Conservation (phyloP, 106 monocot genomes). For the Agapanthus africanus region DNA sequence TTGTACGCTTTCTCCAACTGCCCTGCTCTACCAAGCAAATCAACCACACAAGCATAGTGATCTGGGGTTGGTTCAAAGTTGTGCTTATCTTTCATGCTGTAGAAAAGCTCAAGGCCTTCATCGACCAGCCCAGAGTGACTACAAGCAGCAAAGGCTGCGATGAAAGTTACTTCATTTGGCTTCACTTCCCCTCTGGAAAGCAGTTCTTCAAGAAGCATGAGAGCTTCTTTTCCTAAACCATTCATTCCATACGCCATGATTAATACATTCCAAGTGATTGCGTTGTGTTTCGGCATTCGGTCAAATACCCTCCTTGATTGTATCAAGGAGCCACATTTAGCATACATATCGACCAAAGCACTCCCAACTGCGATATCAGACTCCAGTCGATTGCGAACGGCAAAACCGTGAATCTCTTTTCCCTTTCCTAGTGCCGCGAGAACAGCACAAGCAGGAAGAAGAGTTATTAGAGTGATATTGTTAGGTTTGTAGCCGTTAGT, state of each 20-base stretch:
- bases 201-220: slow-evolving; percentile 54
- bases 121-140: slow-evolving; percentile 89
- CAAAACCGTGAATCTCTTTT: slow-evolving; percentile 83
- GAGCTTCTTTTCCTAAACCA: slow-evolving; percentile 58
- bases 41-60: slow-evolving; percentile 76
- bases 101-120: slow-evolving; percentile 55
- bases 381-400: slow-evolving; percentile 36
- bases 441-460: slow-evolving; percentile 74
- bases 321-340: slow-evolving; percentile 65
- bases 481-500: slow-evolving; percentile 27
- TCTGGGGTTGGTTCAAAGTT: slow-evolving; percentile 45
- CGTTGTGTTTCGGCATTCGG: slow-evolving; percentile 53
- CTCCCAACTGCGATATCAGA: slow-evolving; percentile 72
- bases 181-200: slow-evolving; percentile 32
- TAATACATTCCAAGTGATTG: slow-evolving; percentile 77
- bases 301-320: slow-evolving; percentile 51
- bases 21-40: slow-evolving; percentile 76
- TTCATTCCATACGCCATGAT: slow-evolving; percentile 96
- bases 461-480: slow-evolving; percentile 64
- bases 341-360: slow-evolving; percentile 87
- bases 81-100: slow-evolving; percentile 34
- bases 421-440: slow-evolving; percentile 63
- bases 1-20: slow-evolving; percentile 46
- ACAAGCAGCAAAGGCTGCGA: slow-evolving; percentile 72
- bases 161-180: slow-evolving; percentile 71